Evolutionary conservation across 306 rosid genomes (phyloP).

Genomic region (Corylus americana): DNA sequence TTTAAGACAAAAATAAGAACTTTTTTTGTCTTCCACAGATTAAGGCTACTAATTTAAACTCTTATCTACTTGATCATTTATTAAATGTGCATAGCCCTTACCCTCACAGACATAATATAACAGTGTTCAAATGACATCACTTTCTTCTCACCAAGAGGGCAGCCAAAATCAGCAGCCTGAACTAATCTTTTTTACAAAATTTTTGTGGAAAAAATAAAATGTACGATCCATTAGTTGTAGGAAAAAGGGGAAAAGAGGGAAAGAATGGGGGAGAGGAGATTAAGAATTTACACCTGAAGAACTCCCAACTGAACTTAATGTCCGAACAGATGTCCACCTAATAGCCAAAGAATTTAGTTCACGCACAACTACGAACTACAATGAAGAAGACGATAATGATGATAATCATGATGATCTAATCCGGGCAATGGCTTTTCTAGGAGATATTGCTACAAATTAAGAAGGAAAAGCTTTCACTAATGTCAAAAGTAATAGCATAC

Average conservation of each 20-base stretch:
- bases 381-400: neutral
- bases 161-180: neutral
- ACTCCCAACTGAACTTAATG: neutral
- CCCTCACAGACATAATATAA: constrained; percentile 3
- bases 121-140: constrained; percentile 4
- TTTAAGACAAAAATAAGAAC: neutral
- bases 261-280: neutral
- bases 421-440: neutral
- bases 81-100: neutral
- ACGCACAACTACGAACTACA: neutral
- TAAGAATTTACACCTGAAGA: neutral
- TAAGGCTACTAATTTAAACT: neutral
- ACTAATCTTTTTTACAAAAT: neutral
- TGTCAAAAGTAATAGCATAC: neutral
- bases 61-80: neutral
- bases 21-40: neutral
- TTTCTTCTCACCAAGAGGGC: constrained; percentile 6
- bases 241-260: neutral
- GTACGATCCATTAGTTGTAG: neutral
- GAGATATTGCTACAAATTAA: neutral
- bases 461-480: neutral
- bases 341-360: neutral
- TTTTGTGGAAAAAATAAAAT: neutral
- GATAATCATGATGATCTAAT: neutral
- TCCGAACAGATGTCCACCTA: neutral